A percentile compares a stretch with the other conserved stretches of the same genome.
Evolutionary conservation across 2,329 filamentous ascomycete genomes (phyloP).

Genomic region (Knufia fluminis): DNA sequence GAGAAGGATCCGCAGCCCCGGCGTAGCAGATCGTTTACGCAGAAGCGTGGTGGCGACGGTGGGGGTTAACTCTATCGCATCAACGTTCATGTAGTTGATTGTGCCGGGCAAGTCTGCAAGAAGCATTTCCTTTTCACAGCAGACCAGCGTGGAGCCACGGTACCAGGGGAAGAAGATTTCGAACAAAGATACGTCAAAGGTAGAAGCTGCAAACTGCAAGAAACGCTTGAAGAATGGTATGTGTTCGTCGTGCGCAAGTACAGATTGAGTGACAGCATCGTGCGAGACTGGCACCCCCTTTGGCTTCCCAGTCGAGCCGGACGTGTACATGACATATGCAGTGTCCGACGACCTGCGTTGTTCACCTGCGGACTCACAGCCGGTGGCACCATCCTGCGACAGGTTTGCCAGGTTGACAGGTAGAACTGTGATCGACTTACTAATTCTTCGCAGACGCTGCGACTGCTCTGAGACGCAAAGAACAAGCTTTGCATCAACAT

Average conservation of each 20-base stretch:
- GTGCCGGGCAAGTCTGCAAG: slow-evolving; percentile 63
- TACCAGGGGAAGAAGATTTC: slow-evolving; percentile 86
- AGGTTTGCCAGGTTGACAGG: slow-evolving; percentile 28
- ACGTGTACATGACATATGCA: slow-evolving; percentile 91
- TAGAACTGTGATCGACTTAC: slow-evolving; percentile 28
- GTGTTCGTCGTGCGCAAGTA: slow-evolving; percentile 70
- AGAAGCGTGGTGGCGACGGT: slow-evolving; percentile 75
- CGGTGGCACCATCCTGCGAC: not conserved
- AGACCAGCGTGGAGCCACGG: slow-evolving; percentile 63
- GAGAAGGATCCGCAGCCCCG: slow-evolving; percentile 59
- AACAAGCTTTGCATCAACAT: slow-evolving; percentile 61
- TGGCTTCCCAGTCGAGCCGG: slow-evolving; percentile 77
- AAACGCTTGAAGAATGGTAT: slow-evolving; percentile 71
- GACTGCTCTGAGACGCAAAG: slow-evolving; percentile 47
- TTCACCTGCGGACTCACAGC: not conserved
- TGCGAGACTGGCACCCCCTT: slow-evolving; percentile 84
- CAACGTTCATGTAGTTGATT: slow-evolving; percentile 57
- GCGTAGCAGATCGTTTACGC: slow-evolving; percentile 56
- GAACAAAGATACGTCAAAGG: slow-evolving; percentile 90
- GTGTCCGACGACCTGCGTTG: not conserved
- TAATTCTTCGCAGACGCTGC: slow-evolving; percentile 18
- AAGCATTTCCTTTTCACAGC: slow-evolving; percentile 59
- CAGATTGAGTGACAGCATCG: slow-evolving; percentile 65
- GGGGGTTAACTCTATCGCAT: slow-evolving; percentile 82
- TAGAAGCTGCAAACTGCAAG: slow-evolving; percentile 83